Percentiles rank a stretch among this genome's conserved stretches.
These are phyloP conservation scores for Macadamia tetraphylla DNA, from an alignment of 164 flowering plant species.

Conservation along the genomic window DNA sequence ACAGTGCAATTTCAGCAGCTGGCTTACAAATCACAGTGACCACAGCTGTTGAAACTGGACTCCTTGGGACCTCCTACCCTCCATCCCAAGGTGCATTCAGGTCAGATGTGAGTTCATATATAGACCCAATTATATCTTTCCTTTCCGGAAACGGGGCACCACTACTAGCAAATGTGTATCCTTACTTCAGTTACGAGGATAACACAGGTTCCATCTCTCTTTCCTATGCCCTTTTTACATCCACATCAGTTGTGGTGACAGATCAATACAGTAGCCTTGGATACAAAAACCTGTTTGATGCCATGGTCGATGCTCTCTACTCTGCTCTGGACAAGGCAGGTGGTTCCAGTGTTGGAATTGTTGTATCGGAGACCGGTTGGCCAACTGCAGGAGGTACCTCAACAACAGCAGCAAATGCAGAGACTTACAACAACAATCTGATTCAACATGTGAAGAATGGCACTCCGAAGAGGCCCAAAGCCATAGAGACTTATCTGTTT, in stretches of 20 bases:
- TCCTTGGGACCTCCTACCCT: conserved; percentile 22
- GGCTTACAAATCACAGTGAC: conserved; percentile 33
- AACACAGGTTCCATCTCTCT: conserved; percentile 8
- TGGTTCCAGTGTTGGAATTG: conserved; percentile 8
- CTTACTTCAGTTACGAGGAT: conserved; percentile 21
- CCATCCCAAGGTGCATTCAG: conserved; percentile 29
- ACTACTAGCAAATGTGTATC: conserved; percentile 38
- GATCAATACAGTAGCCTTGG: conserved; percentile 4
- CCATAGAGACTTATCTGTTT: too few species aligned
- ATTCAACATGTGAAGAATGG: too few species aligned
- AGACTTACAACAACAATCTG: conserved; percentile 16
- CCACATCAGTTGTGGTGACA: conserved; percentile 7
- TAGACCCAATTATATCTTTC: conserved; percentile 23
- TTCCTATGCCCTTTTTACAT: conserved; percentile 31
- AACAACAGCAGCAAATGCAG: conserved; percentile 12
- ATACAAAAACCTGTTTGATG: conserved; percentile 35
- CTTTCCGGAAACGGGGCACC: conserved; percentile 20
- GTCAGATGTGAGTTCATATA: not conserved
- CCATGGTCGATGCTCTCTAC: conserved; percentile 25
- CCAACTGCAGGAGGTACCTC: conserved; percentile 14
- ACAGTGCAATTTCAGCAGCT: conserved; percentile 22
- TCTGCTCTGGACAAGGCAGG: conserved; percentile 25
- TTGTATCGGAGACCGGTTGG: conserved; percentile 25
- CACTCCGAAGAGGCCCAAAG: too few species aligned
- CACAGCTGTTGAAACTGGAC: conserved; percentile 15